Base-by-base conservation (phyloP, 108 stramenopile species). In the Epithemia pelagica region DNA sequence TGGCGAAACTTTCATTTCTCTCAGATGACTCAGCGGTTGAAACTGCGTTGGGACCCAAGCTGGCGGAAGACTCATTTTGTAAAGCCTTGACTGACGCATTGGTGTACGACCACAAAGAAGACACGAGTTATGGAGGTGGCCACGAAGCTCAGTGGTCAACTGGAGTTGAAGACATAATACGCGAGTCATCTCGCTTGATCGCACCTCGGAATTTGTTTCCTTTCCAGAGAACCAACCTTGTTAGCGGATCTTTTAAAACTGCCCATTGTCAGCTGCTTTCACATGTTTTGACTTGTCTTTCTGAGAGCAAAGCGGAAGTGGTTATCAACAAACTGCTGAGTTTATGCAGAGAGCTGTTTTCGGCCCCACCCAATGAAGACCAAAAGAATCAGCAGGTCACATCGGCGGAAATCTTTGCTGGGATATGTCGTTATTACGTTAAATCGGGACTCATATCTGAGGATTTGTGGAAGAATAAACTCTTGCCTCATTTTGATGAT, bases 341-440 rank as follows among this genome's bases (percentile, higher is more conserved):
- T 29, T 73, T 80, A 26, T 75, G 85, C 0, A 82, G 83, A 58
- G 85, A 85, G 55, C 69, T 95, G 66, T 86, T 87, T 29, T 56
- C 78, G 37, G 70, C 90, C 26, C 90, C 85, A 32, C 94, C 94
- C 28, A 88, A 74, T 32, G 94, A 95, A 80, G 94, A 95, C 62
- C 94, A 95, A 69, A 74, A 82, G 1, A 92, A 92, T 68, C 78
- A 87, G 55, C 90, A 89, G 54, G 71, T 75, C 32, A 88, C 91
- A 27, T 77, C 91, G 1, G 91, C 91, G 1, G 94, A 95, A 70
- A 87, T 95, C 31, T 92, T 90, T 64, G 86, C 82, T 24, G 94
- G 91, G 10, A 78, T 95, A 15, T 67, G 58, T 22, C 21, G 65
- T 54, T 55, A 29, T 26, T 56, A 29, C 20, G 21, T 66, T 25